These are phyloP conservation scores for Ambrosiella xylebori DNA, from an alignment of 2,329 filamentous ascomycete genomes.

Conservation along the genomic window DNA sequence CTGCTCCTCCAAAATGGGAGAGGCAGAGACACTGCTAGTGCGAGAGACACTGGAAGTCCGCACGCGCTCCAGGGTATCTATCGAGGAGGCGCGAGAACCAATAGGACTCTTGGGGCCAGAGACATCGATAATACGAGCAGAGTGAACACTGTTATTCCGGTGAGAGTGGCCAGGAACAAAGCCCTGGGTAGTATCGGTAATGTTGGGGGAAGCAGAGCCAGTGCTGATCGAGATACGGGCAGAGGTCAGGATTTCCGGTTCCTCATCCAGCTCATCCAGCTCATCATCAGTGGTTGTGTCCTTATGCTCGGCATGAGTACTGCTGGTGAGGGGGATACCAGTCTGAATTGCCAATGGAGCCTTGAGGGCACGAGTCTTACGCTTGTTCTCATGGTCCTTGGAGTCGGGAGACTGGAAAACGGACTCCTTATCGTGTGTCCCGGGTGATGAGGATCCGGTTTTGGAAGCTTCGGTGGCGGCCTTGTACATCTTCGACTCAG, in stretches of 20 bases:
- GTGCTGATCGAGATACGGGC: slow-evolving; percentile 35
- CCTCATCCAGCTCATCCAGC: slow-evolving; percentile 24
- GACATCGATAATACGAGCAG: slow-evolving; percentile 41
- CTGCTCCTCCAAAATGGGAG: slow-evolving; percentile 27
- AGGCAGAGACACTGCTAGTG: slow-evolving; percentile 12
- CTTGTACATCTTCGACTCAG: background rate
- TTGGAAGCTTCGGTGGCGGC: background rate
- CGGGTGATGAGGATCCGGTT: background rate
- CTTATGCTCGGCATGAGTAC: slow-evolving; percentile 6
- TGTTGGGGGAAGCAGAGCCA: slow-evolving; percentile 31
- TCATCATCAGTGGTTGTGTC: slow-evolving; percentile 18
- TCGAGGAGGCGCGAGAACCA: slow-evolving; percentile 31
- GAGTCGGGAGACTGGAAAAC: background rate
- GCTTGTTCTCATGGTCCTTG: slow-evolving; percentile 5
- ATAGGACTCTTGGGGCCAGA: slow-evolving; percentile 32
- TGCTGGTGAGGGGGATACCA: slow-evolving; percentile 1
- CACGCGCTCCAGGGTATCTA: slow-evolving; percentile 27
- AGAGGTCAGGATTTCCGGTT: slow-evolving; percentile 39
- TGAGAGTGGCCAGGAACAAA: slow-evolving; percentile 21
- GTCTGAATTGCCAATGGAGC: slow-evolving; percentile 12
- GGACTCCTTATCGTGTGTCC: background rate
- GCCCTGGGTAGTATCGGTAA: slow-evolving; percentile 29
- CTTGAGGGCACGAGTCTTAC: slow-evolving; percentile 10
- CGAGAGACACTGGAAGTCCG: slow-evolving; percentile 26
- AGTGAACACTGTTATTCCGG: slow-evolving; percentile 32